phyloP scores from a whole-genome alignment of 2,329 filamentous ascomycete genomes.

The Septoria petroselini region DNA sequence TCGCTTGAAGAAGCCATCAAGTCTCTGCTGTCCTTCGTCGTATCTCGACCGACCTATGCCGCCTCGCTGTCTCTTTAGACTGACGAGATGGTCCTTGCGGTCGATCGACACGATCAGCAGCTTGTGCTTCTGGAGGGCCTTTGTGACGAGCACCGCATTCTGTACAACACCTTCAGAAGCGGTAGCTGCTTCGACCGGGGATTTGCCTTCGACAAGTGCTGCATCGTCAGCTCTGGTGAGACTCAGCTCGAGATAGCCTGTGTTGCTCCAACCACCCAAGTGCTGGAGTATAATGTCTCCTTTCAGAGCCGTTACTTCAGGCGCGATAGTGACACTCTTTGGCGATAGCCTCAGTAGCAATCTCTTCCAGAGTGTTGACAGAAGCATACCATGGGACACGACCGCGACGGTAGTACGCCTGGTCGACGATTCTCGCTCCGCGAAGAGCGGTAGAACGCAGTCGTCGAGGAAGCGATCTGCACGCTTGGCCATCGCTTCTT shows the following conservation, averaged over 20 bases:
- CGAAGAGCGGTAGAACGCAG: conserved; percentile 59
- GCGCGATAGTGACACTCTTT: conserved; percentile 45
- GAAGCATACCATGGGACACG: conserved; percentile 79
- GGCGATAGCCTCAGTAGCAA: conserved; percentile 57
- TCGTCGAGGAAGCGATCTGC: conserved; percentile 64
- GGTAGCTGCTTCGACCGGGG: not conserved
- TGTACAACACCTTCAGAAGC: not conserved
- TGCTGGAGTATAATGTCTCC: conserved; percentile 48
- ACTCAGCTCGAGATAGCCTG: conserved; percentile 55
- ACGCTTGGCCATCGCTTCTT: conserved; percentile 62
- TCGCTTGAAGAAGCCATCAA: conserved; percentile 70
- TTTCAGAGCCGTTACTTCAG: conserved; percentile 42
- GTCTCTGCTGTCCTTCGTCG: conserved; percentile 70
- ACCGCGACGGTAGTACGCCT: conserved; percentile 53
- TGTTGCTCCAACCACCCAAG: conserved; percentile 63
- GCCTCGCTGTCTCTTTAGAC: conserved; percentile 74
- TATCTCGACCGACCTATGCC: conserved; percentile 76
- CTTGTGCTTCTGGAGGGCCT: not conserved
- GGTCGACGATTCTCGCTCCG: conserved; percentile 31
- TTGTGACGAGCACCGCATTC: not conserved
- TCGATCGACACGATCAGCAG: conserved; percentile 61
- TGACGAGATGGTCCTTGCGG: conserved; percentile 65
- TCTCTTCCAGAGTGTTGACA: conserved; percentile 64
- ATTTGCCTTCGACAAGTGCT: not conserved
- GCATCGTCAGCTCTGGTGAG: conserved; percentile 12